Percentiles rank a stretch among this genome's conserved stretches.
These are phyloP conservation scores for Rhizopus delemar DNA, from an alignment of 371 early-diverging fungal genomes.

Conservation along the genomic window DNA sequence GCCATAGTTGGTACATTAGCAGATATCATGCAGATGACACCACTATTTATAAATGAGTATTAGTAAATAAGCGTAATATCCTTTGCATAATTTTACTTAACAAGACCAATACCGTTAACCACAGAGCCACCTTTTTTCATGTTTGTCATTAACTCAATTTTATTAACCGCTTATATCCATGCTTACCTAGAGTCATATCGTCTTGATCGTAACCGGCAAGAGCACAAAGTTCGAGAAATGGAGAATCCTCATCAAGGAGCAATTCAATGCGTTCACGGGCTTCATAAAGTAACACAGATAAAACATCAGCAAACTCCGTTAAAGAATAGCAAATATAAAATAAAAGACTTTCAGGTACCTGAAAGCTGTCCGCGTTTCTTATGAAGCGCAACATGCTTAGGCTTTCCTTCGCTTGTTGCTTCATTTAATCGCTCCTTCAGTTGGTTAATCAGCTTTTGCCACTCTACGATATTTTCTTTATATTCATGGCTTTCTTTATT, in stretches of 20 bases:
- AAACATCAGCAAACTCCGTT: constrained; percentile 7
- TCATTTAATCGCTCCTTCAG: constrained; percentile 59
- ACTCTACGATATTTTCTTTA: constrained; percentile 60
- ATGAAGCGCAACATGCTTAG: constrained; percentile 60
- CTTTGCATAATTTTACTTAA: constrained; percentile 50
- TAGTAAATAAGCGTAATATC: neutral
- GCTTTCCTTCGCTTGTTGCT: constrained; percentile 62
- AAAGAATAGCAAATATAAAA: neutral
- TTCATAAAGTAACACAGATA: constrained; percentile 15
- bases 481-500: constrained; percentile 52
- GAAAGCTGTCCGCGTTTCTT: constrained; percentile 66
- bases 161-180: neutral
- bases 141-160: neutral
- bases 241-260: constrained; percentile 70
- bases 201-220: constrained; percentile 73
- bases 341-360: constrained; percentile 27
- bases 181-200: constrained; percentile 63
- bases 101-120: constrained; percentile 71
- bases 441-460: constrained; percentile 55
- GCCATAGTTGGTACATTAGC: constrained; percentile 70
- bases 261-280: constrained; percentile 72
- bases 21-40: constrained; percentile 66
- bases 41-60: constrained; percentile 37
- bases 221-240: constrained; percentile 73
- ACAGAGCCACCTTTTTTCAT: constrained; percentile 57